Evolutionary conservation across 495 filamentous ascomycete species (phyloP).

Genomic region (Penicillium cinerascens): DNA sequence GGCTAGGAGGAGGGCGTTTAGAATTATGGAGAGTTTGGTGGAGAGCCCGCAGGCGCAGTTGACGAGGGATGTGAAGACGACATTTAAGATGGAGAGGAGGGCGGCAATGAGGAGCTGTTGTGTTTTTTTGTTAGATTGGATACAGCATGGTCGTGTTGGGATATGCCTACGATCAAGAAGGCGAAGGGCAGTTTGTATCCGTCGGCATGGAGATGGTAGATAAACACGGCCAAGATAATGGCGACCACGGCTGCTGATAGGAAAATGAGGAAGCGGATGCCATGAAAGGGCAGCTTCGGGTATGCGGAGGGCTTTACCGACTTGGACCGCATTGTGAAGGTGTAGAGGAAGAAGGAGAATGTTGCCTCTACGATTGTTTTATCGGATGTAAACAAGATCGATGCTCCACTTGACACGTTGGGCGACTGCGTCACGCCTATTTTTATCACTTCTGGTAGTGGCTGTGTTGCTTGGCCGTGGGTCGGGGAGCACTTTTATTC

Average conservation of each 20-base stretch:
- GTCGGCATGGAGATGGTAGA: slow-evolving; percentile 53
- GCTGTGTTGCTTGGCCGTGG: background rate
- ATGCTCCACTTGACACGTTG: slow-evolving; percentile 26
- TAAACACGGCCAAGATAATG: slow-evolving; percentile 59
- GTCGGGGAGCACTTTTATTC: background rate
- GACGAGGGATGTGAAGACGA: slow-evolving; percentile 50
- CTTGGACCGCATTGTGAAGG: slow-evolving; percentile 29
- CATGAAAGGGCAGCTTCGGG: slow-evolving; percentile 55
- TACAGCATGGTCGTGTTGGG: background rate
- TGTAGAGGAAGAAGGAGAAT: slow-evolving; percentile 4
- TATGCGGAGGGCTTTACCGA: slow-evolving; percentile 54
- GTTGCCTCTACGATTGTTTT: background rate
- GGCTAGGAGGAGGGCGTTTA: slow-evolving; percentile 50
- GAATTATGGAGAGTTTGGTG: slow-evolving; percentile 49
- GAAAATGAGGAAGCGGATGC: slow-evolving; percentile 47
- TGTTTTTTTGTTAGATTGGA: slow-evolving; percentile 1
- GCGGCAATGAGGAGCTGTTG: slow-evolving; percentile 53
- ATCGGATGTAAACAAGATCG: slow-evolving; percentile 12
- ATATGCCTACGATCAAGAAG: slow-evolving; percentile 54
- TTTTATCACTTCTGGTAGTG: slow-evolving; percentile 13
- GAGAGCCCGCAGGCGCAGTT: slow-evolving; percentile 56
- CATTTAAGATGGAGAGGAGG: slow-evolving; percentile 52
- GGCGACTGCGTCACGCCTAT: slow-evolving; percentile 26
- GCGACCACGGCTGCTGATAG: slow-evolving; percentile 55
- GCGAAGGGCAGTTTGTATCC: slow-evolving; percentile 58